These are phyloP conservation scores for Vitis vinifera DNA, from an alignment of 164 flowering plant species.

Conservation along the genomic window DNA sequence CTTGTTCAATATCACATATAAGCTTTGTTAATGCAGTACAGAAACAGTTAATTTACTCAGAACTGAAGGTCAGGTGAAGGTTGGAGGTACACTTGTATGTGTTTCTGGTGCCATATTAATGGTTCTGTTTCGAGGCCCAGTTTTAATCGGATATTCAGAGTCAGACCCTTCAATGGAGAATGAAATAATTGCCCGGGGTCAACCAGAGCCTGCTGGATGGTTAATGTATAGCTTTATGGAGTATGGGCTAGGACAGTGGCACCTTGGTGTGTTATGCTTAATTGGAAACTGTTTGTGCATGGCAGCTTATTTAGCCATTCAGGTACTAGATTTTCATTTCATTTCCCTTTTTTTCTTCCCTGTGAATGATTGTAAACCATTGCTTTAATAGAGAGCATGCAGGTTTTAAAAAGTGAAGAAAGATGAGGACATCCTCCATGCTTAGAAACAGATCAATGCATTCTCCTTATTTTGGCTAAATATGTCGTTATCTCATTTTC, in stretches of 20 bases:
- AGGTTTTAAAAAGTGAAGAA: no score
- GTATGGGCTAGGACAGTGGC: conserved; percentile 71
- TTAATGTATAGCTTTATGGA: conserved; percentile 53
- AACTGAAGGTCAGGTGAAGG: conserved; percentile 82
- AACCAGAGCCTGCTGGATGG: conserved; percentile 93
- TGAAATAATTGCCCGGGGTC: conserved; percentile 79
- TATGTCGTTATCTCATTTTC: no score
- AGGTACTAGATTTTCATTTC: conserved; percentile 44
- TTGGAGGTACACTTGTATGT: conserved; percentile 82
- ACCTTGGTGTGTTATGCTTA: conserved; percentile 83
- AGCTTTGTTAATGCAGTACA: conserved; percentile 61
- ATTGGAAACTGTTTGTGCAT: conserved; percentile 95
- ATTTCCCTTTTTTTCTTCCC: no score
- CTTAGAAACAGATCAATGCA: no score
- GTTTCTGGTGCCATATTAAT: conserved; percentile 86
- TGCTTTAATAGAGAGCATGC: no score
- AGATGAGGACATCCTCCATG: no score
- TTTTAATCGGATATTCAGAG: conserved; percentile 55
- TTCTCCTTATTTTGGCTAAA: no score
- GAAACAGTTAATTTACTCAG: conserved; percentile 70
- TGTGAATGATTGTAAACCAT: no score
- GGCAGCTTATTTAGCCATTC: conserved; percentile 88
- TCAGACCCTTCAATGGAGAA: conserved; percentile 34
- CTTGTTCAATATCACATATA: conserved; percentile 13
- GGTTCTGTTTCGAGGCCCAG: conserved; percentile 88